Conservation (phyloP, 2,329 filamentous ascomycete species). For the Triangularia setosa region DNA sequence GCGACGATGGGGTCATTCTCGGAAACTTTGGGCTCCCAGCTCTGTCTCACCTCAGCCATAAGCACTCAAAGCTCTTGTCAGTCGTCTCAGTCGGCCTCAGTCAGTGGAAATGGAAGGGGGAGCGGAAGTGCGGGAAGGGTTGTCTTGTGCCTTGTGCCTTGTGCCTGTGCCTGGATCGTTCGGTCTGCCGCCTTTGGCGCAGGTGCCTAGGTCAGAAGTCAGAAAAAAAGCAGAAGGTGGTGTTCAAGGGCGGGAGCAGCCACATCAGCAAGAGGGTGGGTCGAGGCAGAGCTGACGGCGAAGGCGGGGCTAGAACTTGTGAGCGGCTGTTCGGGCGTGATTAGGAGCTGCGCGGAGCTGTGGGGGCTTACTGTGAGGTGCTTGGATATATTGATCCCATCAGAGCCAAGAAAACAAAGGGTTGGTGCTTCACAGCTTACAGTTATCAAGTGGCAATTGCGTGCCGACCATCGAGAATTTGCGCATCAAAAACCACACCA, state of each 20-base stretch:
- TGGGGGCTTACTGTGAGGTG: background rate
- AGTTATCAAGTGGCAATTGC: background rate
- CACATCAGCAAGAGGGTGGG: background rate
- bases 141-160: background rate
- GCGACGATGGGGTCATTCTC: background rate
- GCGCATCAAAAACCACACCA: background rate
- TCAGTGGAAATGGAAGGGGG: background rate
- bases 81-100: background rate
- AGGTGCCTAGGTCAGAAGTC: background rate
- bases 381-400: background rate
- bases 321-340: background rate
- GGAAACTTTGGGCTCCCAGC: background rate
- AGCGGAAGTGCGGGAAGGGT: background rate
- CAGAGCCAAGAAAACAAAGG: background rate
- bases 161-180: background rate
- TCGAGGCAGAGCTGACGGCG: background rate
- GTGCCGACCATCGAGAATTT: background rate
- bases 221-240: background rate
- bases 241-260: background rate
- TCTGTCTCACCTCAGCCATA: conserved; percentile 1
- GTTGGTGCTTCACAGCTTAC: background rate
- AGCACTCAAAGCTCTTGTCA: background rate
- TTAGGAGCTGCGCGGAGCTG: too few species aligned
- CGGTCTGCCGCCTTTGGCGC: background rate
- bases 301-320: background rate